A percentile compares a stretch with the other conserved stretches of the same genome.
Conservation (phyloP, 306 rosid species). For the Cucurbita ficifolia region DNA sequence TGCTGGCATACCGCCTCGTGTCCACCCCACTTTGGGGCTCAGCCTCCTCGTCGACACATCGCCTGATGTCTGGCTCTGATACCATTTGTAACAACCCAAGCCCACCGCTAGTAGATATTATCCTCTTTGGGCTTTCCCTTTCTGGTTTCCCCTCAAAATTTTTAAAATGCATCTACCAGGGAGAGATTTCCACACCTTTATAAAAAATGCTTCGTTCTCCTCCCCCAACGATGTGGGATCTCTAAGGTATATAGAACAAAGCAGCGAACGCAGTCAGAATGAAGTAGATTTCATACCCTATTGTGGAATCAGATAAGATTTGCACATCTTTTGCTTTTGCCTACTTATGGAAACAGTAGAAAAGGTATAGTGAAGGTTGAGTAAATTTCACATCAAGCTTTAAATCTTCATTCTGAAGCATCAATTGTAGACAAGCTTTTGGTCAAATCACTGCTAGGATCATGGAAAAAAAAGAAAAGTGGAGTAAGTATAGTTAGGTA, state of each 20-base stretch:
- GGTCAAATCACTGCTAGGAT: neutral
- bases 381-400: conserved; percentile 1
- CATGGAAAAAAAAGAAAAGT: neutral
- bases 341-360: neutral
- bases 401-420: neutral
- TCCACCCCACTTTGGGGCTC: too few species aligned
- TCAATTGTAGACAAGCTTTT: neutral
- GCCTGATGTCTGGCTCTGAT: too few species aligned
- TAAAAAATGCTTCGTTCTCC: too few species aligned
- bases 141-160: too few species aligned
- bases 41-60: too few species aligned
- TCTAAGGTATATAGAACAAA: neutral
- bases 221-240: too few species aligned
- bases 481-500: neutral
- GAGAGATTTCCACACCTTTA: too few species aligned
- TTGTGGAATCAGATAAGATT: neutral
- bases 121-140: too few species aligned
- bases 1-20: too few species aligned
- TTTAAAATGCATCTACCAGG: too few species aligned
- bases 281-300: neutral
- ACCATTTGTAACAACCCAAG: too few species aligned
- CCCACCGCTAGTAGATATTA: too few species aligned
- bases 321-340: neutral
- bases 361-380: neutral
- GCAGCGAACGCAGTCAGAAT: neutral